Evolutionary conservation across 2,329 filamentous ascomycete species (phyloP), one percentile per base, ranked within the genome.

Genomic region (Aspergillus ruber): DNA sequence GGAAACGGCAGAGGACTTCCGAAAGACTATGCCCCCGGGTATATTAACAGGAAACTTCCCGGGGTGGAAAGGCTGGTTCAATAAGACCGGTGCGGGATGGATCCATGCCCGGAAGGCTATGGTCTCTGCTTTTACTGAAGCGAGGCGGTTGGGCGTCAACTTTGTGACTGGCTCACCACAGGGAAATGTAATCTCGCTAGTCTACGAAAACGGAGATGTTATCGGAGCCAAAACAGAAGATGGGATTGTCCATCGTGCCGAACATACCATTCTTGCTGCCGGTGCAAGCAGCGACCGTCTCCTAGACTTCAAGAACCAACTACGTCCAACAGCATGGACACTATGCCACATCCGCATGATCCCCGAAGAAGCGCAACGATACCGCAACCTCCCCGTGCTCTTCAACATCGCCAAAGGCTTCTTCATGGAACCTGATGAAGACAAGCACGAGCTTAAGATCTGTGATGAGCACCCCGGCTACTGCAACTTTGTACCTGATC

Each of bases 381-480:
- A 76, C 52, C 72, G 64, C 42, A 60, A 75, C 18, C 58, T 80
- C 0, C 77, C 77, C 0, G 74, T 80, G 0, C 61, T 76, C 1
- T 76, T 75, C 53, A 71, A 77, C 32, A 66, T 73, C 39, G 71
- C 72, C 4, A 60, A 70, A 25, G 74, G 74, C 1, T 77, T 76
- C 60, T 76, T 76, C 60, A 76, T 77, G 58, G 74, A 76, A 47
- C 45, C 68, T 64, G 46, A 79, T 56, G 61, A 62, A 38, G 62
- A 69, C 8, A 62, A 60, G 65, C 53, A 65, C 62, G 52, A 69
- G 50, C 58, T 69, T 2, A 69, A 69, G 47, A 64, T 69, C 35
- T 67, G 64, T 46, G 78, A 81, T 51, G 77, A 81, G 53, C 77
- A 80, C 49, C 77, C 78, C 0, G 78, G 78, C 3, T 81, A 80